These are phyloP conservation scores for Whalleya microplaca DNA, from an alignment of 2,329 filamentous ascomycete genomes.

Conservation along the genomic window DNA sequence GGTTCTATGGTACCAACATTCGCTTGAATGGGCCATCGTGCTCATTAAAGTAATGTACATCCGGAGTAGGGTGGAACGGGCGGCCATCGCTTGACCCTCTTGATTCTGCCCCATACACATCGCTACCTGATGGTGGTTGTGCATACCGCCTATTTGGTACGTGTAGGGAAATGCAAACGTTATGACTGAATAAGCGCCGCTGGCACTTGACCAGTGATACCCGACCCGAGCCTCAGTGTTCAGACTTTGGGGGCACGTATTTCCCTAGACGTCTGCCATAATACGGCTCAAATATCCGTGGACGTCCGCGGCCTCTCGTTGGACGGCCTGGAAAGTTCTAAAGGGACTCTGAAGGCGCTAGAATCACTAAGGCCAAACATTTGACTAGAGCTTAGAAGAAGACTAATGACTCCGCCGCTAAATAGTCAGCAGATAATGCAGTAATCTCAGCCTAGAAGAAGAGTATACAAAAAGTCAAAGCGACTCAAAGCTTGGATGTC, in stretches of 20 bases:
- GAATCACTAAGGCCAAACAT: slow-evolving; percentile 10
- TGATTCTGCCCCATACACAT: background rate
- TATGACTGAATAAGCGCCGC: background rate
- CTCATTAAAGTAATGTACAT: background rate
- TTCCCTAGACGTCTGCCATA: background rate
- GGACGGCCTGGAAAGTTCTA: slow-evolving; percentile 5
- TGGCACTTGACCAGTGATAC: background rate
- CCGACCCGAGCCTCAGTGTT: background rate
- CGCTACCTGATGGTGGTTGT: background rate
- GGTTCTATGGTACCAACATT: background rate
- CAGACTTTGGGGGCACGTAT: background rate
- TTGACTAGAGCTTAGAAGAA: background rate
- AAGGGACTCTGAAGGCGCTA: slow-evolving; percentile 15
- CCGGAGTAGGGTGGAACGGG: too few species aligned
- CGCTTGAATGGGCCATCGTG: background rate
- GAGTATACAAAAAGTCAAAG: background rate
- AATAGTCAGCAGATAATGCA: background rate
- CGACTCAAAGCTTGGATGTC: background rate
- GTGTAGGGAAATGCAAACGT: background rate
- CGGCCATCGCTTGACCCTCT: background rate
- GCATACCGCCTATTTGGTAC: background rate
- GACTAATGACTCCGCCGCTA: background rate
- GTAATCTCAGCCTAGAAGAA: background rate
- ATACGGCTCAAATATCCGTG: background rate
- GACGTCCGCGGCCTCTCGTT: background rate